Evolutionary conservation across 345 rosid genomes (phyloP), one percentile per base, ranked within the genome.

Genomic region (Eucalyptus pauciflora): DNA sequence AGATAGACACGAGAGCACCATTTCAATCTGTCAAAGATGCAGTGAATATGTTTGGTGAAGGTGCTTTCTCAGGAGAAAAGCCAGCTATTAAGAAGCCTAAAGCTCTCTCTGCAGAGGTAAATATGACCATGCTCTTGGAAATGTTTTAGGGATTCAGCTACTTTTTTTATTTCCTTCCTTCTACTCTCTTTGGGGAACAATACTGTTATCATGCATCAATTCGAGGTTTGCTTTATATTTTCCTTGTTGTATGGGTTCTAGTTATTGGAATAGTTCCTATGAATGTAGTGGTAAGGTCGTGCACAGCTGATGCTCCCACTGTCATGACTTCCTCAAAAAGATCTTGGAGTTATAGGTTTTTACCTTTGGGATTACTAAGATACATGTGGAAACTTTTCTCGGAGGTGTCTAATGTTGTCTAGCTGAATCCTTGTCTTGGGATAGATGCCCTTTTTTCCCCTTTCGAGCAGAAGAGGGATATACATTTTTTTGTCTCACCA

Each of bases 1-100:
- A 97, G 95, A 93, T 97, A 86, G 99, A 97, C 92, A 96, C 99
- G 51, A 97, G 98, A 25, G 96, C 99, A 88, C 99, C 99, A 86
- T 97, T 97, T 94, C 98, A 96, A 87, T 97, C 99, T 9, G 99
- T 97, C 88, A 97, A 96, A 93, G 98, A 97, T 95, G 99, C 98
- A 2, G 99, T 97, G 85, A 92, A 91, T 20, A 96, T 96, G 29
- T 97, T 97, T 37, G 99, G 98, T 48, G 99, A 96, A 93, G 97
- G 98, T 89, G 96, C 98, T 91, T 93, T 94, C 89, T 96, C 98
- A 1, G 96, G 98, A 89, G 98, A 95, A 90, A 96, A 94, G 88
- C 94, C 97, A 45, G 89, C 92, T 87, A 92, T 94, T 91, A 95
- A 90, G 92, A 96, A 96, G 95, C 41, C 93, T 27, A 94, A 90